These are phyloP conservation scores for Microthlaspi erraticum DNA, from an alignment of 345 rosid species.

Conservation along the genomic window DNA sequence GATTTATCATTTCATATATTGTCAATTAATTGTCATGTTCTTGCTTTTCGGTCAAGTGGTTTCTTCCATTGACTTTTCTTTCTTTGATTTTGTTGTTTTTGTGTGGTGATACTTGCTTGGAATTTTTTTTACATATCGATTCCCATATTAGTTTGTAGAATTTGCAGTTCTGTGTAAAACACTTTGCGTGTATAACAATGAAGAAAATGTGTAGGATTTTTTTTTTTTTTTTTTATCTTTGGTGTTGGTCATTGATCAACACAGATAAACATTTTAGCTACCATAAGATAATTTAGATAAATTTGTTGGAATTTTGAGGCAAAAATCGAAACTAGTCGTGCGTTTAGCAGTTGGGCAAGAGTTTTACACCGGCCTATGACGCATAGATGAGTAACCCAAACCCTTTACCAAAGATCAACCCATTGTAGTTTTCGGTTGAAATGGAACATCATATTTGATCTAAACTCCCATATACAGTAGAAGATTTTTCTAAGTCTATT, in stretches of 20 bases:
- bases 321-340: not conserved
- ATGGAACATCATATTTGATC: not conserved
- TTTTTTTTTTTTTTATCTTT: no score
- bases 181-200: not conserved
- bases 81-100: not conserved
- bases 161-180: not conserved
- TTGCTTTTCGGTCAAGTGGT: constrained; percentile 37
- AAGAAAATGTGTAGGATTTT: not conserved
- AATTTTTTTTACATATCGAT: not conserved
- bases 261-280: not conserved
- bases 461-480: not conserved
- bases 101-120: not conserved
- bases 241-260: not conserved
- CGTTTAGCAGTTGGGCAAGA: not conserved
- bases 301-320: not conserved
- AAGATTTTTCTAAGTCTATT: not conserved
- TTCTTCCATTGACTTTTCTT: constrained; percentile 40
- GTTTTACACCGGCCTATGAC: not conserved
- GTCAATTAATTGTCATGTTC: constrained; percentile 21
- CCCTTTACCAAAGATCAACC: no score
- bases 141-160: not conserved
- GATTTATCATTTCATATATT: not conserved
- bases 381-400: not conserved
- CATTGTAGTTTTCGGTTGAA: no score
- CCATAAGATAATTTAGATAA: not conserved